Conservation (phyloP, 129 eudicot genomes). For the Flaveria brownii region DNA sequence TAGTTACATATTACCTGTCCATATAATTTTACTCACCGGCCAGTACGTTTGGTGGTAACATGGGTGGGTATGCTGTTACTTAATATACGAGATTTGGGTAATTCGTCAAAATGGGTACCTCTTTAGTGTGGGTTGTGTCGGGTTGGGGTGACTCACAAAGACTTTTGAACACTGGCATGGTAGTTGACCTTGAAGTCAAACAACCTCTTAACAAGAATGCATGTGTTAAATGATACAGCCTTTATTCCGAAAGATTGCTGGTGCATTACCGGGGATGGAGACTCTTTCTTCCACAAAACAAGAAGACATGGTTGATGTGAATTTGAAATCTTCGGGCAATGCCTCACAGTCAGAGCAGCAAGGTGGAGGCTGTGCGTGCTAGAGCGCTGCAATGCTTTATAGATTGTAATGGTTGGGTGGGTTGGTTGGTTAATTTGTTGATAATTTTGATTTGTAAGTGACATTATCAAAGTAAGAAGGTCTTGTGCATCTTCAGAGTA, state of each 20-base stretch:
- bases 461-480: conserved; percentile 30
- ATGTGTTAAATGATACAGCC: conserved; percentile 47
- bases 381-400: conserved; percentile 21
- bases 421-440: conserved; percentile 29
- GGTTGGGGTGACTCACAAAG: background rate
- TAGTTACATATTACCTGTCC: background rate
- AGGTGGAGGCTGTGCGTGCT: conserved; percentile 86
- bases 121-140: background rate
- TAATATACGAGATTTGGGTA: background rate
- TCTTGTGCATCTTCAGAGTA: conserved; percentile 31
- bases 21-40: background rate
- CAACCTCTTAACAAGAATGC: background rate
- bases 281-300: conserved; percentile 72
- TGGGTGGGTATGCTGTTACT: background rate
- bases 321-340: conserved; percentile 61
- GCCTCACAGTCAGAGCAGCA: conserved; percentile 68
- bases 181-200: background rate
- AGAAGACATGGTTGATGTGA: conserved; percentile 96
- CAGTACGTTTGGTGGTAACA: conserved; percentile 7
- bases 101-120: background rate
- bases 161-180: background rate
- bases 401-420: conserved; percentile 22
- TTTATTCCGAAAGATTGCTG: conserved; percentile 80
- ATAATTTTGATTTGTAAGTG: conserved; percentile 33
- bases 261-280: conserved; percentile 95